A percentile compares a stretch with the other conserved stretches of the same genome.
Evolutionary conservation across 2,329 filamentous ascomycete genomes (phyloP).

Genomic region (Botrytis pseudocinerea): DNA sequence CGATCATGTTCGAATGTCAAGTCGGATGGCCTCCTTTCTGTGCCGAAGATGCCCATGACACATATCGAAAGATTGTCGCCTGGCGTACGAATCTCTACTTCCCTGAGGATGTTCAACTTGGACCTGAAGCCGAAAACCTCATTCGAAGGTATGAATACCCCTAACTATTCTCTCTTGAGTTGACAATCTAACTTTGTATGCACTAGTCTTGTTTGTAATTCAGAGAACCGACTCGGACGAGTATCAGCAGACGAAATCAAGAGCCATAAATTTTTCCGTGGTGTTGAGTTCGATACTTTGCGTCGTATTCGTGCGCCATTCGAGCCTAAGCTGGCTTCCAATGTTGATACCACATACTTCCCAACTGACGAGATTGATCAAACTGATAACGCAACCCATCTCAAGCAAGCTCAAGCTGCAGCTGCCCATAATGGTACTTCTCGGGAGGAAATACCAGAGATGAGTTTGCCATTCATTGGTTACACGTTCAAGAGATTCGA

Average conservation of each 20-base stretch:
- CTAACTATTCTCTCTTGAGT: constrained; percentile 3
- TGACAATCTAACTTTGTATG: constrained; percentile 35
- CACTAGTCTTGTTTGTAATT: constrained; percentile 84
- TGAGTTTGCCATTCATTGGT: constrained; percentile 93
- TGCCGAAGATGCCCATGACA: constrained; percentile 95
- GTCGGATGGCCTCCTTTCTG: constrained; percentile 99
- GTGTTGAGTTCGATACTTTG: constrained; percentile 91
- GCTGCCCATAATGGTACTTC: constrained; percentile 54
- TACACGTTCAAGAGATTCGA: constrained; percentile 98
- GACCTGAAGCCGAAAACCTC: constrained; percentile 84
- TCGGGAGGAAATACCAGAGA: constrained; percentile 81
- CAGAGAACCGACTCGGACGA: constrained; percentile 86
- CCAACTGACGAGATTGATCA: constrained; percentile 98
- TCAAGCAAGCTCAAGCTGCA: constrained; percentile 67
- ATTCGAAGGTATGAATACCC: constrained; percentile 72
- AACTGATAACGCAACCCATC: constrained; percentile 84
- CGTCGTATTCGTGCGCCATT: constrained; percentile 93
- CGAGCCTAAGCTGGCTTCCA: constrained; percentile 88
- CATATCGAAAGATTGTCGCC: constrained; percentile 98
- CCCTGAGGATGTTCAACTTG: constrained; percentile 89
- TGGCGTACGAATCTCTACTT: constrained; percentile 96
- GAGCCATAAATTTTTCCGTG: constrained; percentile 91
- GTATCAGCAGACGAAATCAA: constrained; percentile 91
- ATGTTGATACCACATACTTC: constrained; percentile 97
- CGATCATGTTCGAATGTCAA: constrained; percentile 99